Conservation (phyloP, 305 asterid genomes). For the Fraxinus floribunda region DNA sequence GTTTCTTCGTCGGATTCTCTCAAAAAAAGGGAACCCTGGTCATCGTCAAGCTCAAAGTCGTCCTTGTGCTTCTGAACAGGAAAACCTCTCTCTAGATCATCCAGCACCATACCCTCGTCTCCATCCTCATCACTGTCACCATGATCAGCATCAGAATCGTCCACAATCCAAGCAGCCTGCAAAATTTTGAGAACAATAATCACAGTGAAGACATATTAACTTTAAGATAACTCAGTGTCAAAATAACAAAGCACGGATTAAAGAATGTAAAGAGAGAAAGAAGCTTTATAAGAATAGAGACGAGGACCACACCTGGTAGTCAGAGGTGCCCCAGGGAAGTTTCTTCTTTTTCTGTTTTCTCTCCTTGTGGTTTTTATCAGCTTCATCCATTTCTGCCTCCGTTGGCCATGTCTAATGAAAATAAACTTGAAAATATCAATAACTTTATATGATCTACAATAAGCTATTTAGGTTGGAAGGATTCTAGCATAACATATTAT, state of each 20-base stretch:
- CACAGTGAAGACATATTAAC: not conserved
- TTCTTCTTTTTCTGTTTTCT: conserved; percentile 60
- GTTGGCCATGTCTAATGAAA: conserved; percentile 91
- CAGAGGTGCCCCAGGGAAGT: conserved; percentile 82
- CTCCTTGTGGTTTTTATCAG: conserved; percentile 50
- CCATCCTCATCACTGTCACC: conserved; percentile 64
- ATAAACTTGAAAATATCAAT: not conserved
- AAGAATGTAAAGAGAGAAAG: not conserved
- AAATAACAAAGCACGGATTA: not conserved
- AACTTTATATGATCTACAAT: conserved; percentile 8
- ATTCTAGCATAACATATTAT: not conserved
- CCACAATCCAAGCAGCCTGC: conserved; percentile 98
- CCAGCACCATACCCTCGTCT: conserved; percentile 79
- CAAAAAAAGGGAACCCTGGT: conserved; percentile 59
- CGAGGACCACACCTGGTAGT: conserved; percentile 65
- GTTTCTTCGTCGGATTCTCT: conserved; percentile 78
- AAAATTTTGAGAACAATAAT: conserved; percentile 24
- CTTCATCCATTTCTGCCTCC: conserved; percentile 96
- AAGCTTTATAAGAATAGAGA: conserved; percentile 18
- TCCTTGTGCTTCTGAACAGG: conserved; percentile 49
- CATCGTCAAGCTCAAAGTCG: conserved; percentile 69
- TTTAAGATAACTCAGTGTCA: not conserved
- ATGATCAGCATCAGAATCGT: conserved; percentile 64
- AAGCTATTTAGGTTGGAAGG: conserved; percentile 9
- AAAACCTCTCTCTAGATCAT: conserved; percentile 49